Percentiles rank a stretch among this genome's conserved stretches.
Conservation (phyloP, 140 eudicot genomes). For the Oenanthe javanica region DNA sequence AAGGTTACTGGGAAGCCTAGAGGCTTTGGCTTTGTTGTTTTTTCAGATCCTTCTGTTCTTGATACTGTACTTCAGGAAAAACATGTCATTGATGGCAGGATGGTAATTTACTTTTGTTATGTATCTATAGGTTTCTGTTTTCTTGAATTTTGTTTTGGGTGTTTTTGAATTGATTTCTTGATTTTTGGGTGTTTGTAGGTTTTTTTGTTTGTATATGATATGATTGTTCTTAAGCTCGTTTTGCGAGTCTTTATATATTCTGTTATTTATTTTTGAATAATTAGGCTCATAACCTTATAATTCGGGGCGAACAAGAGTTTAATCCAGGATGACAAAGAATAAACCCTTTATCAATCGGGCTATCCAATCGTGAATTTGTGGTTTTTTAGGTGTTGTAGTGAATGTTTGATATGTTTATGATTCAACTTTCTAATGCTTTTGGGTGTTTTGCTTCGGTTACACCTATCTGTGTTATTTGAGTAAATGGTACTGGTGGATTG, state of each 20-base stretch:
- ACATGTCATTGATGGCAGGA: conserved; percentile 31
- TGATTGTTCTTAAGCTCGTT: too few relatives aligned
- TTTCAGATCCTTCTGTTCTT: conserved; percentile 30
- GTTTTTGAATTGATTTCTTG: background rate
- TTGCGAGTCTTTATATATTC: too few relatives aligned
- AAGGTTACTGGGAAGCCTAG: conserved; percentile 32
- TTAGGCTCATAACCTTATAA: too few relatives aligned
- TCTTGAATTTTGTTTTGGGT: background rate
- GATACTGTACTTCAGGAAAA: conserved; percentile 26
- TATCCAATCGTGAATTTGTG: too few relatives aligned
- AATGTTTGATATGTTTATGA: background rate
- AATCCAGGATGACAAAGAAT: too few relatives aligned
- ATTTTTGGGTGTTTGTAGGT: background rate
- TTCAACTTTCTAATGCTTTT: background rate
- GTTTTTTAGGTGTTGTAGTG: background rate
- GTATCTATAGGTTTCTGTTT: background rate
- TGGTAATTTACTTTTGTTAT: conserved; percentile 1
- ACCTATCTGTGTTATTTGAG: background rate
- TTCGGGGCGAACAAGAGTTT: too few relatives aligned
- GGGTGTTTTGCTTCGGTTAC: background rate
- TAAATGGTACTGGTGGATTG: background rate
- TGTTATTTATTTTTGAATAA: too few relatives aligned
- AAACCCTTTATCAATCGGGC: too few relatives aligned
- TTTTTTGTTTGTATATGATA: too few relatives aligned
- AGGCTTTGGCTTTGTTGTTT: conserved; percentile 38